phyloP scores from a whole-genome alignment of 805 yeast species.

The Barnettozyma sp. region DNA sequence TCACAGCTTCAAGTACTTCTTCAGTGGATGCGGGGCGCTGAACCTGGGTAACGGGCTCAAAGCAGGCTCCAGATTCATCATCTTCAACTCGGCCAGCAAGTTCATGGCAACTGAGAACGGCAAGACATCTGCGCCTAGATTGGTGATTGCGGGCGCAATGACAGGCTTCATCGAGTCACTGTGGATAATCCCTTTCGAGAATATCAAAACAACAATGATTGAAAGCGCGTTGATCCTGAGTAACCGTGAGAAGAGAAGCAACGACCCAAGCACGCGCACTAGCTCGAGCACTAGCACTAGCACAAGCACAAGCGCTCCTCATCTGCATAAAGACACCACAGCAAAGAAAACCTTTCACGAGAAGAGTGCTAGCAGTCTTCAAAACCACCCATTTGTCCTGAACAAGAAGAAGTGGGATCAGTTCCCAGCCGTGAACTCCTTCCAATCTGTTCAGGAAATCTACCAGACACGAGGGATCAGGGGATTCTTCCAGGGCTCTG shows the following conservation, averaged over 20 bases:
- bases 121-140: conserved; percentile 69
- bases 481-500: conserved; percentile 78
- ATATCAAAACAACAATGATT: conserved; percentile 71
- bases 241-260: conserved; percentile 16
- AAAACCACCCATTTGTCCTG: conserved; percentile 26
- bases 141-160: conserved; percentile 76
- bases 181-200: conserved; percentile 87
- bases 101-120: conserved; percentile 53
- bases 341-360: conserved; percentile 28
- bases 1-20: conserved; percentile 31
- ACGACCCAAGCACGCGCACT: conserved; percentile 25
- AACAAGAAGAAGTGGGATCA: conserved; percentile 35
- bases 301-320: no score
- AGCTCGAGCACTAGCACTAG: no score
- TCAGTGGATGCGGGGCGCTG: conserved; percentile 66
- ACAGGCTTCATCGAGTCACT: conserved; percentile 80
- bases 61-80: conserved; percentile 63
- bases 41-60: conserved; percentile 70
- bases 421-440: conserved; percentile 47
- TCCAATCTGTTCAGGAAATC: conserved; percentile 55
- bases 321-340: conserved; percentile 2
- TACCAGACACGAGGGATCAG: conserved; percentile 62
- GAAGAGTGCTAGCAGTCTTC: conserved; percentile 13
- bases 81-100: conserved; percentile 68
- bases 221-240: conserved; percentile 47